Evolutionary conservation across 768 basidiomycete genomes (phyloP).

Genomic region (Harrya chromipes): DNA sequence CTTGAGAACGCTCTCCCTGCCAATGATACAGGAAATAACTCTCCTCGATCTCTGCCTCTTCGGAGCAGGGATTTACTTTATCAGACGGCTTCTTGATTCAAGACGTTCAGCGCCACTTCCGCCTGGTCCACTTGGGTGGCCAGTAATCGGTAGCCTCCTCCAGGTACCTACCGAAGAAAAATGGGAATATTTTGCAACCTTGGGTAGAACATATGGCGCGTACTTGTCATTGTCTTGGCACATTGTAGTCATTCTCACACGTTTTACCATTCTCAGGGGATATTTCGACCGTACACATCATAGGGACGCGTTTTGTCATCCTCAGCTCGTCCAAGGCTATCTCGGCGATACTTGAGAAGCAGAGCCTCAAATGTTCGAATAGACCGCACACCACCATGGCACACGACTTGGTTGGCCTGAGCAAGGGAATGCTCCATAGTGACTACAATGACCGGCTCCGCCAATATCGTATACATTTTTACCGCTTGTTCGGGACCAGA

Average conservation of each 20-base stretch:
- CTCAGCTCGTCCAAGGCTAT: conserved; percentile 46
- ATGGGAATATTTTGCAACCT: conserved; percentile 51
- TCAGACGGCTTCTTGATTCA: background rate
- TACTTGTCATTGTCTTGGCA: background rate
- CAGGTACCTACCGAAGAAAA: conserved; percentile 49
- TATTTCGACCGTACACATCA: conserved; percentile 22
- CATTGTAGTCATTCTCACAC: background rate
- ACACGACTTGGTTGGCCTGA: conserved; percentile 17
- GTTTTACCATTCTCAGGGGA: conserved; percentile 23
- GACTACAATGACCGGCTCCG: conserved; percentile 10
- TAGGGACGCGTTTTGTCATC: conserved; percentile 48
- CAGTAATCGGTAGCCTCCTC: conserved; percentile 50
- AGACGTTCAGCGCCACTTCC: conserved; percentile 7
- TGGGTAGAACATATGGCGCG: conserved; percentile 59
- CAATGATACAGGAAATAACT: background rate
- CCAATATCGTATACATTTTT: conserved; percentile 10
- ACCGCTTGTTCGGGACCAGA: conserved; percentile 11
- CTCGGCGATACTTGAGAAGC: conserved; percentile 50
- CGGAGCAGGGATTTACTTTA: conserved; percentile 12
- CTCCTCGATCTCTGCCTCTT: conserved; percentile 13
- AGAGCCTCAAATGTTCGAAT: conserved; percentile 50
- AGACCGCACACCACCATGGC: conserved; percentile 19
- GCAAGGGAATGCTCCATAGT: background rate
- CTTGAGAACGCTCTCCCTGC: background rate
- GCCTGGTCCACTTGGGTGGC: conserved; percentile 28